These are phyloP conservation scores for Trichomonas gallinae DNA, from an alignment of 208 protist genomes.

Conservation along the genomic window DNA sequence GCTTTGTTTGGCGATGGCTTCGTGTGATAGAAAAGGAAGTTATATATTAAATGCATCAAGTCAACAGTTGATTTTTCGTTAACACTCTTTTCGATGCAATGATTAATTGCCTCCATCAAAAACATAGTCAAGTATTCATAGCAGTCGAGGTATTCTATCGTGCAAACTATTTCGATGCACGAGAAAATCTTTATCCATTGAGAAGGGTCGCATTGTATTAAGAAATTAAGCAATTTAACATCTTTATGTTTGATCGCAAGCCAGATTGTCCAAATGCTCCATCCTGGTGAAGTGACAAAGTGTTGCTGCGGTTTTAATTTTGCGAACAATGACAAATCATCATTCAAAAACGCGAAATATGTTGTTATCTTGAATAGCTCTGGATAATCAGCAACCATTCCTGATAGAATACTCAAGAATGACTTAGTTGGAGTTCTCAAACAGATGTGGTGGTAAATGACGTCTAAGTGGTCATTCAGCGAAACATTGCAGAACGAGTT, in stretches of 20 bases:
- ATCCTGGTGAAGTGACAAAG: background rate
- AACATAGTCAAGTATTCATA: background rate
- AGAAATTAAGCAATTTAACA: background rate
- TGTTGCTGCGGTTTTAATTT: background rate
- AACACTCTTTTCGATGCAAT: background rate
- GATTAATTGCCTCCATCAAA: background rate
- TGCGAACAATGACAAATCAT: background rate
- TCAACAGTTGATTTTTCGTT: background rate
- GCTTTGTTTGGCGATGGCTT: background rate
- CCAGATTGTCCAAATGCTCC: background rate
- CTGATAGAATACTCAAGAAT: background rate
- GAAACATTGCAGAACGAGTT: background rate
- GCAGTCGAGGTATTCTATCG: background rate
- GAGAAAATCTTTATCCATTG: background rate
- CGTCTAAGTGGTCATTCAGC: background rate
- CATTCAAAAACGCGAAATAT: background rate
- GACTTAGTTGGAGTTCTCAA: background rate
- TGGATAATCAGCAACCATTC: background rate
- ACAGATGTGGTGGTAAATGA: background rate
- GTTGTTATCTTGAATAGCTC: background rate
- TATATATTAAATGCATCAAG: background rate
- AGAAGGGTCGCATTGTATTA: background rate
- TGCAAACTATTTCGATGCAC: background rate
- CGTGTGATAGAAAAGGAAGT: background rate
- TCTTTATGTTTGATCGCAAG: background rate